Conservation (phyloP, 202 grass and related monocot genomes). For the Digitaria exilis region DNA sequence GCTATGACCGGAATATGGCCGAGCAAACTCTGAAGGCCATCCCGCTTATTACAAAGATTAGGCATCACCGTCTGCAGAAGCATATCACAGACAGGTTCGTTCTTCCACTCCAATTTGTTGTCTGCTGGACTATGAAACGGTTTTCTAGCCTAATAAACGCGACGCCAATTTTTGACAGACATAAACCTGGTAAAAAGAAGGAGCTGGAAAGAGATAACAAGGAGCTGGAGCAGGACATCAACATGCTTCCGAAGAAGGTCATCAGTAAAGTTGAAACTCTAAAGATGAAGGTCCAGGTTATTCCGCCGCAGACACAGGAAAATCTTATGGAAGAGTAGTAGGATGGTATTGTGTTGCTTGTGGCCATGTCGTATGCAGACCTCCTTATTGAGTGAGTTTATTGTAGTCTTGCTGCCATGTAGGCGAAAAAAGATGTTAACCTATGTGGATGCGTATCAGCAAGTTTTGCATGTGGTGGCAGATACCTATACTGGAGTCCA, state of each 20-base stretch:
- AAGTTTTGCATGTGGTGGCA: conserved; percentile 12
- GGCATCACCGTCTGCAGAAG: conserved; percentile 52
- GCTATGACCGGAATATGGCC: conserved; percentile 75
- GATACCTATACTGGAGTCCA: not conserved
- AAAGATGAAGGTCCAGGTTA: conserved; percentile 69
- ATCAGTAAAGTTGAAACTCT: not conserved
- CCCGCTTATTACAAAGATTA: conserved; percentile 70
- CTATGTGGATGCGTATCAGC: not conserved
- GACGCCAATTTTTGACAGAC: conserved; percentile 45
- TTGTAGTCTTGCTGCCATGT: not conserved
- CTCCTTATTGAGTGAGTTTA: not conserved
- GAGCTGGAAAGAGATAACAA: conserved; percentile 42
- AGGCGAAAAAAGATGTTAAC: not conserved
- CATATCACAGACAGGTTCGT: conserved; percentile 65
- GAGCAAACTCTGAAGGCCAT: conserved; percentile 79
- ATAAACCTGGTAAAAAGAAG: conserved; percentile 51
- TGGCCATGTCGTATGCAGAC: not conserved
- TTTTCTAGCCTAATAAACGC: not conserved
- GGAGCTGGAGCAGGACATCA: conserved; percentile 67
- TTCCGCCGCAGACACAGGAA: conserved; percentile 42
- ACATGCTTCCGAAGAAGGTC: conserved; percentile 50
- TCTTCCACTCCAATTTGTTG: not conserved
- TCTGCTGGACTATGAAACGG: not conserved
- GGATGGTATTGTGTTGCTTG: not conserved
- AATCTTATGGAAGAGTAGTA: conserved; percentile 71